Evolutionary conservation across 202 grass and related monocot genomes (phyloP).

Genomic region (Sporobolus alterniflorus): DNA sequence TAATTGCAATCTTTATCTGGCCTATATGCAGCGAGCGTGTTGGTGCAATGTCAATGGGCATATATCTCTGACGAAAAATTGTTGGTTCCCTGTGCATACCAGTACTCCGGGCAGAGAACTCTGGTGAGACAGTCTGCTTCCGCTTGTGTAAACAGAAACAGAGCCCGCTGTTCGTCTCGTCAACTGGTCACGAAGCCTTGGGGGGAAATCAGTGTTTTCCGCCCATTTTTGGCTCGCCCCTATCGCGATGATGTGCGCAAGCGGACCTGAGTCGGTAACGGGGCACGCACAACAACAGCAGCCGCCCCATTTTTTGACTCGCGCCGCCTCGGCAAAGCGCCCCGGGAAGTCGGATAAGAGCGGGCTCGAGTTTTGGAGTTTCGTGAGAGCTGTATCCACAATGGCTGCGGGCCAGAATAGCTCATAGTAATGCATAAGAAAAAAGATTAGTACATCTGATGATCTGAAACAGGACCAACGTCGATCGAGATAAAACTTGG

Average conservation of each 20-base stretch:
- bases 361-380: slow-evolving; percentile 3
- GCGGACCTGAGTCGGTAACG: neutral
- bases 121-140: neutral
- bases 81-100: no score
- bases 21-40: neutral
- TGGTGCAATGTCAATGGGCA: neutral
- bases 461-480: neutral
- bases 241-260: neutral
- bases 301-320: no score
- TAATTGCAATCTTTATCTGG: no score
- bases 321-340: neutral
- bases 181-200: neutral
- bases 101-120: neutral
- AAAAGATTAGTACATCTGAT: neutral
- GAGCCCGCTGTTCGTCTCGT: neutral
- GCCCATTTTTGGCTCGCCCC: neutral
- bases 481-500: no score
- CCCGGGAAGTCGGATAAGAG: neutral
- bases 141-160: neutral
- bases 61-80: neutral
- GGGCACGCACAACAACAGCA: neutral
- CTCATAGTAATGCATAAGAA: no score
- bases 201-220: neutral
- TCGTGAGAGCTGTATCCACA: neutral
- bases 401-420: slow-evolving; percentile 11